Base-by-base conservation (phyloP, 352 stramenopile genomes). In the Pythium oligandrum region DNA sequence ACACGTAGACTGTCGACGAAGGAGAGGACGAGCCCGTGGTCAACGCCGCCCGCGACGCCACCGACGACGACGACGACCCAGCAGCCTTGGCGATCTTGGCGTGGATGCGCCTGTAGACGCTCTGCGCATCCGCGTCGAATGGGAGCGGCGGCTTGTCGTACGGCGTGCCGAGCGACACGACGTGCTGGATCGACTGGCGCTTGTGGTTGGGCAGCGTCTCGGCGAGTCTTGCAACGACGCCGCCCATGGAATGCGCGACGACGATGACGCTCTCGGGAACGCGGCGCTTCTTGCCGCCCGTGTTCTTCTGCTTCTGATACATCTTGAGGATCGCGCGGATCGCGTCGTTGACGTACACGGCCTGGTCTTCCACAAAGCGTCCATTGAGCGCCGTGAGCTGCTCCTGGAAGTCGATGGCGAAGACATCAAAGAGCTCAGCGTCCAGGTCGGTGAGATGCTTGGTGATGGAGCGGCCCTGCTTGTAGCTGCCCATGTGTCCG, bases 161-260 rank as follows among this genome's bases (percentile, higher is more conserved):
- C 4, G 86, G 84, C 6, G 83, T 69, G 3, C 81, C 82, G 30
- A 96, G 55, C 17, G 74, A 75, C 4, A 96, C 53, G 3, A 96
- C 79, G 42, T 90, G 82, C 50, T 79, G 71, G 48, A 94, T 93
- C 4, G 81, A 93, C 43, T 57, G 57, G 44, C 69, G 69, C 61
- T 83, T 79, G 67, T 91, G 81, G 69, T 88, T 93, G 33, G 76
- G 76, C 52, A 96, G 59, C 42, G 73, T 60, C 44, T 88, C 63
- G 0, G 86, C 86, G 7, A 73, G 65, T 0, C 78, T 78, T 33
- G 70, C 72, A 38, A 90, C 84, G 10, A 94, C 65, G 47, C 79
- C 86, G 30, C 86, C 86, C 86, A 94, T 96, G 7, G 83, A 94
- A 46, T 96, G 84, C 0, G 79, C 86, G 6, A 94, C 71, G 52